Percentiles rank a stretch among this genome's conserved stretches.
Evolutionary conservation across 164 flowering plant species (phyloP).

Genomic region (Macadamia integrifolia): DNA sequence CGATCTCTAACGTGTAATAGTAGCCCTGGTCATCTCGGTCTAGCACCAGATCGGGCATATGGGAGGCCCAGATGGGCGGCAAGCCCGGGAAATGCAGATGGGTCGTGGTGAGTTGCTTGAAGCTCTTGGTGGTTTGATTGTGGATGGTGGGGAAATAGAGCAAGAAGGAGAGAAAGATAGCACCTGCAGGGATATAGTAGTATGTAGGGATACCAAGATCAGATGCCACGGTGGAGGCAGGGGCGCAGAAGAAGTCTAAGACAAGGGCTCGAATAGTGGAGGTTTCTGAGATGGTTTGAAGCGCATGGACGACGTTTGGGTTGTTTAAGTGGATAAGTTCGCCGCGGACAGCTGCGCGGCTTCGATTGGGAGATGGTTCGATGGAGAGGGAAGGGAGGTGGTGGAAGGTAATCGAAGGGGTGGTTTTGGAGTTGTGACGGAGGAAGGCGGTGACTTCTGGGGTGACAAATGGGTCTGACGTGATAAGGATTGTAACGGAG

Average conservation of each 20-base stretch:
- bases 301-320: conserved; percentile 22
- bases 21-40: conserved; percentile 25
- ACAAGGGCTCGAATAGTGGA: conserved; percentile 24
- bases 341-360: conserved; percentile 14
- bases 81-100: conserved; percentile 33
- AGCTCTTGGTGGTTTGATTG: conserved; percentile 3
- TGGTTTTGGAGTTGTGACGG: conserved; percentile 24
- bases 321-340: conserved; percentile 27
- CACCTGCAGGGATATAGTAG: conserved; percentile 36
- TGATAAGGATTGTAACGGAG: conserved; percentile 32
- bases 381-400: conserved; percentile 22
- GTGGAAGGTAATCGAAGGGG: conserved; percentile 36
- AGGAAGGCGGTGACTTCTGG: conserved; percentile 35
- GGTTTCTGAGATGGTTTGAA: conserved; percentile 24
- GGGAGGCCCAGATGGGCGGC: conserved; percentile 24
- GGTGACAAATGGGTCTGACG: conserved; percentile 19
- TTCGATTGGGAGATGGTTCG: conserved; percentile 7
- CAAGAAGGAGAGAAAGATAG: conserved; percentile 14
- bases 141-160: conserved; percentile 30
- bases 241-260: conserved; percentile 36
- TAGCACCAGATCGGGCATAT: conserved; percentile 20
- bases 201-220: conserved; percentile 34
- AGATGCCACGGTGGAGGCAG: conserved; percentile 11
- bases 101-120: conserved; percentile 16
- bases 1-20: conserved; percentile 7